These are phyloP conservation scores for Acarospora socialis DNA, from an alignment of 2,329 filamentous ascomycete species.

Conservation along the genomic window DNA sequence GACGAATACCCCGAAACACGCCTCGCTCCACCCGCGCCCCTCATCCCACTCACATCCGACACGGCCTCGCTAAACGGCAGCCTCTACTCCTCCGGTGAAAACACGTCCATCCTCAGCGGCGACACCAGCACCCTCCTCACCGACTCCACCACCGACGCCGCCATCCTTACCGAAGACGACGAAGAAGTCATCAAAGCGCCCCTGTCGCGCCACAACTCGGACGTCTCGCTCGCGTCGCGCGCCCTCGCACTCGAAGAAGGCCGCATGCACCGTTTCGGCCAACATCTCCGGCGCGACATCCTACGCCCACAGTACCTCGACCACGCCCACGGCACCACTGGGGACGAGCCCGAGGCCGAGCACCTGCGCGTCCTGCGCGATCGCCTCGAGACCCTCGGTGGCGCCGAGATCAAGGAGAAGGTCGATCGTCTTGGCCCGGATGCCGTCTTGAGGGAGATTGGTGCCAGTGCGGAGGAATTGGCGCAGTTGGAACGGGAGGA, in stretches of 20 bases:
- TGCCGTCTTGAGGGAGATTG: conserved; percentile 28
- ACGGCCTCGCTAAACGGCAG: conserved; percentile 8
- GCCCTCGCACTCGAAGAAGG: conserved; percentile 56
- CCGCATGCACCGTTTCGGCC: conserved; percentile 52
- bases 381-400: conserved; percentile 29
- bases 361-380: conserved; percentile 32
- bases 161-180: conserved; percentile 27
- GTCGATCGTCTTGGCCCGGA: conserved; percentile 27
- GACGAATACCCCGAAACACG: conserved; percentile 90
- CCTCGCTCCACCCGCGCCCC: conserved; percentile 22
- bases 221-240: conserved; percentile 53
- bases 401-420: conserved; percentile 26
- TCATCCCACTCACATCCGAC: conserved; percentile 13
- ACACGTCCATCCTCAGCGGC: conserved; percentile 6
- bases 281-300: conserved; percentile 50
- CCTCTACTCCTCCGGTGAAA: conserved; percentile 7
- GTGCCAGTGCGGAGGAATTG: conserved; percentile 32
- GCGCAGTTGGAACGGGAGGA: conserved; percentile 28
- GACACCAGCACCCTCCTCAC: conserved; percentile 10
- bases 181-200: conserved; percentile 20
- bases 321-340: conserved; percentile 22
- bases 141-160: conserved; percentile 14
- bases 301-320: conserved; percentile 34
- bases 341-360: conserved; percentile 25
- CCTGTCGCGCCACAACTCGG: conserved; percentile 45